A percentile compares a stretch with the other conserved stretches of the same genome.
phyloP scores from a whole-genome alignment of 2,329 filamentous ascomycete genomes.

The Myrmaecium sp. region DNA sequence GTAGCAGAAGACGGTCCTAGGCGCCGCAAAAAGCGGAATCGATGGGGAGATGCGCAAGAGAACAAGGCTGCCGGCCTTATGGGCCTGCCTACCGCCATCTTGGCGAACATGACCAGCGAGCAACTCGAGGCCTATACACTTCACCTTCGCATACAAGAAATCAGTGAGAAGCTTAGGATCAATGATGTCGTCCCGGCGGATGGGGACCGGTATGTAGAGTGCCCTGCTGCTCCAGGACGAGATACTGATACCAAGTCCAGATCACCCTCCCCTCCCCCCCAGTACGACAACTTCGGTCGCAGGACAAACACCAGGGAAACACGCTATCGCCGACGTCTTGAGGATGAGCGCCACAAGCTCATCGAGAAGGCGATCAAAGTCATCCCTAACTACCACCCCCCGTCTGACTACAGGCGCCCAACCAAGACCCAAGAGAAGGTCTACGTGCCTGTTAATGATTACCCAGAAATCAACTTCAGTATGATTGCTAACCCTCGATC shows the following conservation, averaged over 20 bases:
- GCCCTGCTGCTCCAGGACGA: conserved; percentile 1
- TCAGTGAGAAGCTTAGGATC: conserved; percentile 96
- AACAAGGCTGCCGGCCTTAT: conserved; percentile 98
- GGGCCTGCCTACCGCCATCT: conserved; percentile 90
- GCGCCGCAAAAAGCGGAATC: conserved; percentile 93
- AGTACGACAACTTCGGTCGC: conserved; percentile 98
- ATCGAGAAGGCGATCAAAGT: conserved; percentile 99
- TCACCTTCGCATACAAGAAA: conserved; percentile 95
- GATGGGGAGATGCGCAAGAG: conserved; percentile 93
- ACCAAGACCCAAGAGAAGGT: conserved; percentile 99
- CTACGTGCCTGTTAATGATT: conserved; percentile 99
- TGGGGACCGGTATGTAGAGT: conserved; percentile 62
- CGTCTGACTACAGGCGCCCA: conserved; percentile 92
- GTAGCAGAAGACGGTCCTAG: conserved; percentile 51
- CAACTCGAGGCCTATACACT: conserved; percentile 95
- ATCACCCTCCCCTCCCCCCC: conserved; percentile 85
- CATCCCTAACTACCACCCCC: conserved; percentile 98
- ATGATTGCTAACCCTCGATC: conserved; percentile 96
- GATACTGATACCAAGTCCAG: conserved; percentile 29
- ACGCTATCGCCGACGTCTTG: conserved; percentile 91
- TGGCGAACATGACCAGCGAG: conserved; percentile 95
- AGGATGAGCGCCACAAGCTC: conserved; percentile 96
- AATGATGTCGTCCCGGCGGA: conserved; percentile 97
- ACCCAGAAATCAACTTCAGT: conserved; percentile 99
- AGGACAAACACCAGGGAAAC: conserved; percentile 99